A percentile compares a stretch with the other conserved stretches of the same genome.
Conservation (phyloP, 2,329 filamentous ascomycete species). For the Cryoendolithus antarcticus region DNA sequence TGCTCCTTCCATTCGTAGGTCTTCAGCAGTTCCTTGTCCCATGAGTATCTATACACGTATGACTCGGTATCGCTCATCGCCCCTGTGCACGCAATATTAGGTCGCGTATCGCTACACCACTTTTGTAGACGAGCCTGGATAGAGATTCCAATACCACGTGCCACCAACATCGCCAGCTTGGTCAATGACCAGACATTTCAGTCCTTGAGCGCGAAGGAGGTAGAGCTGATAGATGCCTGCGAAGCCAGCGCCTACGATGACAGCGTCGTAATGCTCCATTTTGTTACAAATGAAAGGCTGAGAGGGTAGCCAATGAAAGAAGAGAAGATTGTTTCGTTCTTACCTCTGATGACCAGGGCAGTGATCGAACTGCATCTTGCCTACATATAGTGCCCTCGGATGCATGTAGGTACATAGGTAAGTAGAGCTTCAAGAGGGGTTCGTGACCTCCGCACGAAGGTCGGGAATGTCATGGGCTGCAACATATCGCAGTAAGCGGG, state of each 20-base stretch:
- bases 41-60: constrained; percentile 17
- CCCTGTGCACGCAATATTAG: constrained; percentile 5
- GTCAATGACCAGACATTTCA: constrained; percentile 17
- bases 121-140: neutral
- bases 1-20: constrained; percentile 23
- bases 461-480: too few species aligned
- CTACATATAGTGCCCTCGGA: too few species aligned
- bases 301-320: too few species aligned
- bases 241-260: constrained; percentile 28
- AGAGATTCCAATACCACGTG: constrained; percentile 19
- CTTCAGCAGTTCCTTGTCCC: constrained; percentile 17
- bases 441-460: too few species aligned
- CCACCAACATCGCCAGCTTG: constrained; percentile 19
- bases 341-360: too few species aligned
- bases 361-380: too few species aligned
- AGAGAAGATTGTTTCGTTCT: too few species aligned
- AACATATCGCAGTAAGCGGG: too few species aligned
- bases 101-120: too few species aligned
- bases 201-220: constrained; percentile 24
- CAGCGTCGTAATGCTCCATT: constrained; percentile 8
- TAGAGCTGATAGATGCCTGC: constrained; percentile 29
- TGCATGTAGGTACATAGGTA: too few species aligned
- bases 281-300: too few species aligned
- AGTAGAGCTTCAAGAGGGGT: too few species aligned
- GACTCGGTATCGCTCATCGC: constrained; percentile 13